phyloP scores from a whole-genome alignment of 306 rosid species.

The Quercus aquifolioides region DNA sequence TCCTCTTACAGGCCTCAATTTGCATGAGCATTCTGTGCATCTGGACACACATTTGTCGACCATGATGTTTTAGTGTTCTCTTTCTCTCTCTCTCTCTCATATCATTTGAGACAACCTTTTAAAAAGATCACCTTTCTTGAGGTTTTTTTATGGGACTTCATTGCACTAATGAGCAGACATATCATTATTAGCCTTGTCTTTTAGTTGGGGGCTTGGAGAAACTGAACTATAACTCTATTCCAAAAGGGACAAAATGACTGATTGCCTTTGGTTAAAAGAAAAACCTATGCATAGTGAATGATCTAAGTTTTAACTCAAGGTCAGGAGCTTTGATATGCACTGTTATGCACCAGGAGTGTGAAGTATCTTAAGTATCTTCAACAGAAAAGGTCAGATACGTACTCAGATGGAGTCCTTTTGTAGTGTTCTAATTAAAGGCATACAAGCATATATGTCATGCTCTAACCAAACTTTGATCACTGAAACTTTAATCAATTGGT shows the following conservation, averaged over 20 bases:
- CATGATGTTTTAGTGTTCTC: too few species aligned
- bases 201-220: slow-evolving; percentile 5
- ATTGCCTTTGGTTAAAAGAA: background rate
- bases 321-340: too few species aligned
- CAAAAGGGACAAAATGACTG: background rate
- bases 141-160: slow-evolving; percentile 13
- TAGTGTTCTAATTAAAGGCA: too few species aligned
- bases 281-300: background rate
- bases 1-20: background rate
- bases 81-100: background rate
- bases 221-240: background rate
- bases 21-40: background rate
- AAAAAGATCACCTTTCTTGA: slow-evolving; percentile 1
- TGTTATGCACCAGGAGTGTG: too few species aligned
- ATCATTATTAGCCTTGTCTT: slow-evolving; percentile 23
- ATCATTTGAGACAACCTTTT: slow-evolving; percentile 7
- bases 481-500: too few species aligned
- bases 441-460: too few species aligned
- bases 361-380: too few species aligned
- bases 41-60: background rate
- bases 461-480: too few species aligned
- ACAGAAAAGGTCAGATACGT: too few species aligned
- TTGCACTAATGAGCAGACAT: slow-evolving; percentile 32
- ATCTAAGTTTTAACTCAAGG: too few species aligned
- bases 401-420: too few species aligned